phyloP scores from a whole-genome alignment of 345 rosid species.

The Sonneratia caseolaris region DNA sequence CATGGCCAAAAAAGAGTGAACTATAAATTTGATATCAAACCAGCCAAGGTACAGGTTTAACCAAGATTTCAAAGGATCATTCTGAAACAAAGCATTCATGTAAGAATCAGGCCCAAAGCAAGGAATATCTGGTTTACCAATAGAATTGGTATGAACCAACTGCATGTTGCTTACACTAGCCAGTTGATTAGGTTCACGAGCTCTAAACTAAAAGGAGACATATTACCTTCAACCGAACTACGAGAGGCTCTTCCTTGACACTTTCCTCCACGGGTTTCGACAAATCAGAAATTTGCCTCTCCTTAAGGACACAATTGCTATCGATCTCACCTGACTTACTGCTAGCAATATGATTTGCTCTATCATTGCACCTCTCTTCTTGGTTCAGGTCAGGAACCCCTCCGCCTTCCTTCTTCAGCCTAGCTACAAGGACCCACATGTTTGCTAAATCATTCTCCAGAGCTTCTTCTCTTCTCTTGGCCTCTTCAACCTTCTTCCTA shows the following conservation, averaged over 20 bases:
- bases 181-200: background rate
- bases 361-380: slow-evolving; percentile 31
- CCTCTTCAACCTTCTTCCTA: slow-evolving; percentile 74
- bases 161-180: background rate
- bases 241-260: slow-evolving; percentile 77
- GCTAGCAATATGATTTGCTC: slow-evolving; percentile 21
- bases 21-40: too few species aligned
- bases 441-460: slow-evolving; percentile 92
- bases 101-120: too few species aligned
- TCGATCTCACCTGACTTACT: slow-evolving; percentile 29
- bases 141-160: background rate
- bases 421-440: slow-evolving; percentile 99
- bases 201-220: background rate
- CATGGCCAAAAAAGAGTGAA: too few species aligned
- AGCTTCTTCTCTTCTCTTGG: slow-evolving; percentile 84
- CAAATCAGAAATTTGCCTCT: slow-evolving; percentile 36
- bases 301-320: slow-evolving; percentile 31
- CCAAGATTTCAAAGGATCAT: too few species aligned
- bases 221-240: slow-evolving; percentile 81
- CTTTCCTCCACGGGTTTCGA: slow-evolving; percentile 45
- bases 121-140: too few species aligned
- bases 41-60: too few species aligned
- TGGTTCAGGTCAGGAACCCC: slow-evolving; percentile 36
- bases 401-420: slow-evolving; percentile 75
- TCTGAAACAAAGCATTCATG: too few species aligned